These are phyloP conservation scores for Lasiodiplodia sp. DNA, from an alignment of 2,329 filamentous ascomycete genomes.

Conservation along the genomic window DNA sequence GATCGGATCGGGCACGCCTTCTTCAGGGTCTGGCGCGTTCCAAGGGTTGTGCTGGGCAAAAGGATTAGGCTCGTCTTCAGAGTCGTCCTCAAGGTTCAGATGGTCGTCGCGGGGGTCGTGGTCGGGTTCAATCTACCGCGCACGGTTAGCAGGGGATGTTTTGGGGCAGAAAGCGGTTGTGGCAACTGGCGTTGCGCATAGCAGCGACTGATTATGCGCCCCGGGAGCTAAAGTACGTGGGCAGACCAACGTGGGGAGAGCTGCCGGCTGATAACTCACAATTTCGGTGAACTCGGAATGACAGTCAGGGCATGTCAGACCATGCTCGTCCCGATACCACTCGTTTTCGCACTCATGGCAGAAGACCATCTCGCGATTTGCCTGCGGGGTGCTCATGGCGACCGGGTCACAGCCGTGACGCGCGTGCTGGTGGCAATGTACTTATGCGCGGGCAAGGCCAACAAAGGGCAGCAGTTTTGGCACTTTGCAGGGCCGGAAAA, in stretches of 20 bases:
- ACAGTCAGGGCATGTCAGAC: constrained; percentile 79
- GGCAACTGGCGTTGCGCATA: not conserved
- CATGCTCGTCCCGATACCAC: constrained; percentile 78
- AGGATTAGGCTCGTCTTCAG: constrained; percentile 43
- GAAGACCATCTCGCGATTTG: constrained; percentile 72
- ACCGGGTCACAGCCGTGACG: constrained; percentile 12
- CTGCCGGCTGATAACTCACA: constrained; percentile 60
- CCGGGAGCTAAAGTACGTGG: not conserved
- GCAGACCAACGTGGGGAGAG: constrained; percentile 15
- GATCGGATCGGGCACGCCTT: constrained; percentile 41
- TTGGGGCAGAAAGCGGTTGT: not conserved
- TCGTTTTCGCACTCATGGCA: constrained; percentile 84
- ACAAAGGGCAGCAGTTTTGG: constrained; percentile 1
- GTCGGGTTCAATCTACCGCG: constrained; percentile 48
- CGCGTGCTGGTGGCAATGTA: constrained; percentile 18
- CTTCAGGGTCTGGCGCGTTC: constrained; percentile 57
- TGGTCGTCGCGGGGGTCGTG: constrained; percentile 67
- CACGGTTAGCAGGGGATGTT: constrained; percentile 34
- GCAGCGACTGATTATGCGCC: not conserved
- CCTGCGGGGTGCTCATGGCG: constrained; percentile 20
- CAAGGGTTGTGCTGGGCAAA: constrained; percentile 56
- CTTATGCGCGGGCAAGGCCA: constrained; percentile 3
- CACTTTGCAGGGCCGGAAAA: not conserved
- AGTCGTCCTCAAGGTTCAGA: constrained; percentile 40
- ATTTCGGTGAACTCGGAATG: constrained; percentile 83